Evolutionary conservation across 169 alveolate genomes (phyloP).

Genomic region (Eimeria nieschulzi): DNA sequence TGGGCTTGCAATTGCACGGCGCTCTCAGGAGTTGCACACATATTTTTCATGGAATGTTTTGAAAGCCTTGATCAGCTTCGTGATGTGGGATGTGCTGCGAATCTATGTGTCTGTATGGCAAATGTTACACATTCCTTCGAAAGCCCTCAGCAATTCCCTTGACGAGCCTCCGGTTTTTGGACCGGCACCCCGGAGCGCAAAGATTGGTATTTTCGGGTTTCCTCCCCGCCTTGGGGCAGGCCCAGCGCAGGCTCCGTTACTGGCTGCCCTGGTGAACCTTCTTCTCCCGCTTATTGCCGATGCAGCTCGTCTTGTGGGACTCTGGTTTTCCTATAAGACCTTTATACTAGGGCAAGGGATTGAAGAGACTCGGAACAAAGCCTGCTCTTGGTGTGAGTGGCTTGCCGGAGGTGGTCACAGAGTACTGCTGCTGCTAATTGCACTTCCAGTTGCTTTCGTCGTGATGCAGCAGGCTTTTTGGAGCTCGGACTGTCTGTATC

Average conservation of each 20-base stretch:
- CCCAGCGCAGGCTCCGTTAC: background rate
- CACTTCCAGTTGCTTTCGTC: conserved; percentile 12
- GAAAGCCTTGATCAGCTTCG: conserved; percentile 6
- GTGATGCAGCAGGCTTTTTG: conserved; percentile 31
- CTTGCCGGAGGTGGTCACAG: conserved; percentile 13
- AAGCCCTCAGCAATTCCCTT: background rate
- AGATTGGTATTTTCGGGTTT: conserved; percentile 29
- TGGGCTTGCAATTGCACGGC: background rate
- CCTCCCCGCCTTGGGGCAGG: conserved; percentile 28
- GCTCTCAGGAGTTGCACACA: conserved; percentile 3
- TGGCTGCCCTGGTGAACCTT: conserved; percentile 5
- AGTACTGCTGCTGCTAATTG: background rate
- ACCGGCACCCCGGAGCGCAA: conserved; percentile 42
- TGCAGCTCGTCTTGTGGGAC: conserved; percentile 43
- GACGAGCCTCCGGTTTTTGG: conserved; percentile 45
- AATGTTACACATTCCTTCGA: background rate
- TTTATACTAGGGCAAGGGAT: background rate
- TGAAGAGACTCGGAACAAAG: background rate
- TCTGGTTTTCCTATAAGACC: conserved; percentile 35
- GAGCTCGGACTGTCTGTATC: conserved; percentile 32
- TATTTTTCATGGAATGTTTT: conserved; percentile 7
- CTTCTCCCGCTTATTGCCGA: conserved; percentile 37
- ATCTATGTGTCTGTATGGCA: conserved; percentile 15
- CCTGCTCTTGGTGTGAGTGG: background rate
- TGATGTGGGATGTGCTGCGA: conserved; percentile 41